Percentiles rank a stretch among this genome's conserved stretches.
Evolutionary conservation across 1,139 yeast species (phyloP).

Genomic region (Yamadazyma songkhlaensis): DNA sequence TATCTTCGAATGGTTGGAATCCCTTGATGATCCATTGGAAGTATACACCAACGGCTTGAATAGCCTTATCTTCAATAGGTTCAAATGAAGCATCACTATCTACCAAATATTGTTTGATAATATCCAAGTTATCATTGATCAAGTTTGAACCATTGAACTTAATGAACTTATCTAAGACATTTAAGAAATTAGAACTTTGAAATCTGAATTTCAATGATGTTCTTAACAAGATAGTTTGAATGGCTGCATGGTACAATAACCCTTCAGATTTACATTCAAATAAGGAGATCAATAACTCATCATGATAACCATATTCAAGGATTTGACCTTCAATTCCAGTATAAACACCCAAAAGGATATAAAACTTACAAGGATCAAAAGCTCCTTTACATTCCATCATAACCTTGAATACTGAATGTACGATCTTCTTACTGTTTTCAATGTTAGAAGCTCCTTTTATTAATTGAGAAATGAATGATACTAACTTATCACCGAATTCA

Average conservation of each 20-base stretch:
- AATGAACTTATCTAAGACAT: conserved; percentile 37
- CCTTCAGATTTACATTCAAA: conserved; percentile 62
- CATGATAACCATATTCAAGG: conserved; percentile 28
- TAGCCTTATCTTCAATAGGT: conserved; percentile 4
- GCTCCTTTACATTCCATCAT: conserved; percentile 48
- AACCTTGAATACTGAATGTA: conserved; percentile 38
- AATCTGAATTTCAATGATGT: conserved; percentile 34
- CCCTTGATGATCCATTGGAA: conserved; percentile 6
- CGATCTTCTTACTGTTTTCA: conserved; percentile 20
- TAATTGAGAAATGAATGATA: conserved; percentile 46
- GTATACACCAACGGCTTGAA: conserved; percentile 8
- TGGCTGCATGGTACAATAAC: conserved; percentile 46
- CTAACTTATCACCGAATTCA: conserved; percentile 54
- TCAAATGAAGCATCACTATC: conserved; percentile 5
- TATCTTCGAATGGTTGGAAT: conserved; percentile 2
- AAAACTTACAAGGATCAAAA: conserved; percentile 73
- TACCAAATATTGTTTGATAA: conserved; percentile 19
- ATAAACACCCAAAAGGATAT: conserved; percentile 55
- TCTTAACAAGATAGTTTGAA: conserved; percentile 51
- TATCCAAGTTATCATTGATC: conserved; percentile 30
- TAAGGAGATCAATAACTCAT: conserved; percentile 34
- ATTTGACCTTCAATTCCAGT: conserved; percentile 42
- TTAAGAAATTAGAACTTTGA: conserved; percentile 20
- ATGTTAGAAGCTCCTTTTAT: conserved; percentile 33
- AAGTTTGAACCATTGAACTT: conserved; percentile 38